Percentiles rank a stretch among this genome's conserved stretches.
phyloP scores from a whole-genome alignment of 1,284 basidiomycete species.

The Cutaneotrichosporon arboriforme region DNA sequence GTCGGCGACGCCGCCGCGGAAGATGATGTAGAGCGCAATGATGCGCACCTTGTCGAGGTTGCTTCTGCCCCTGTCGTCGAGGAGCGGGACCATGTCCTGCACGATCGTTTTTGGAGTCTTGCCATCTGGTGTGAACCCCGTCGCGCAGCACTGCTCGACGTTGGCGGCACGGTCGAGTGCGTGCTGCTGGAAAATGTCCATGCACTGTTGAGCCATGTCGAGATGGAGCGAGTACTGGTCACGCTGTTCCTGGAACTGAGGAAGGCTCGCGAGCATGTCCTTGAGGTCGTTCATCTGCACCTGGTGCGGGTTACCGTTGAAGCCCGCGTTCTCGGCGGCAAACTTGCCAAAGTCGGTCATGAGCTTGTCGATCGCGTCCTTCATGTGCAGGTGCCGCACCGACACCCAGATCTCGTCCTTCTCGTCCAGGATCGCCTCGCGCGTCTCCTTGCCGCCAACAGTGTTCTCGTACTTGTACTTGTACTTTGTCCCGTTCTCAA shows the following conservation, averaged over 20 bases:
- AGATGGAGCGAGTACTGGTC: constrained; percentile 95
- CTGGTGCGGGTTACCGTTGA: constrained; percentile 54
- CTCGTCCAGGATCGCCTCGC: constrained; percentile 75
- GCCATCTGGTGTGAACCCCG: constrained; percentile 78
- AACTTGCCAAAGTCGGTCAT: constrained; percentile 92
- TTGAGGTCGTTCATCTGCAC: constrained; percentile 95
- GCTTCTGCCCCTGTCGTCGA: constrained; percentile 72
- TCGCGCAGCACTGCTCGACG: constrained; percentile 94
- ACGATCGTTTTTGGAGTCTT: constrained; percentile 87
- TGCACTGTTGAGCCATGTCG: constrained; percentile 96
- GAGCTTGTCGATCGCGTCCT: constrained; percentile 93
- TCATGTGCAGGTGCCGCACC: constrained; percentile 95
- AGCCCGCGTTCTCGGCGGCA: constrained; percentile 85
- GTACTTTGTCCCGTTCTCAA: constrained; percentile 80
- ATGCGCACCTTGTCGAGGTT: constrained; percentile 85
- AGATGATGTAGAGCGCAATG: constrained; percentile 91
- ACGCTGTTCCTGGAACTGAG: constrained; percentile 91
- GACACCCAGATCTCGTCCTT: constrained; percentile 85
- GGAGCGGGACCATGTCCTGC: constrained; percentile 95
- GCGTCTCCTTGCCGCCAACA: constrained; percentile 75
- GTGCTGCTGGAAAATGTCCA: constrained; percentile 84
- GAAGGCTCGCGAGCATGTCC: constrained; percentile 93
- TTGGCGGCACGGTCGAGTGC: constrained; percentile 79
- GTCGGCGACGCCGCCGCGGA: constrained; percentile 93
- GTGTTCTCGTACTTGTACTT: constrained; percentile 82